Base-by-base conservation (phyloP, 352 stramenopile species). In the Phytopythium ostracodes region DNA sequence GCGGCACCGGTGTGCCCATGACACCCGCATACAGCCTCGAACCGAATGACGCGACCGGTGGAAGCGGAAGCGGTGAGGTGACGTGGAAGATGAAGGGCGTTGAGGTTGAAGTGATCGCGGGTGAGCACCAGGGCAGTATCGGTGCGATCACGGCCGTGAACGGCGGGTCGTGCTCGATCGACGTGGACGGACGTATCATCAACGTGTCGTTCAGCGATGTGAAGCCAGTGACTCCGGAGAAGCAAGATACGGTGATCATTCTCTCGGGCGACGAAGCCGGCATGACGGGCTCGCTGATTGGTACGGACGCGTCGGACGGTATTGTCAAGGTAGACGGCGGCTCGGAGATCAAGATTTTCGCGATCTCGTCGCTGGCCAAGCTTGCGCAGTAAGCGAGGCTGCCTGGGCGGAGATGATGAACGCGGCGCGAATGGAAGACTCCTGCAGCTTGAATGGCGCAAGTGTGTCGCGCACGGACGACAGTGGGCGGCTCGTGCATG, bases 341-440 rank as follows among this genome's bases (percentile, higher is more conserved):
- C 59, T 92, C 86, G 31, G 87, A 96, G 72, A 96, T 96, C 73
- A 96, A 96, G 73, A 94, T 94, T 75, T 96, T 91, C 67, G 77
- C 84, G 25, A 81, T 94, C 55, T 81, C 81, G 35, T 84, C 78
- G 62, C 70, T 96, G 59, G 87, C 85, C 17, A 96, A 96, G 76
- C 76, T 95, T 56, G 83, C 78, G 42, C 82, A 93, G 75, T 91
- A 87, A 88, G 60, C 66, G 44, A 6, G 18, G 5, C 51, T 29
- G 29, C 51, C 10, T 40, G 25, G 7, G 12, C 25, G 49, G 5
- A 7, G 27, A 56, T n/a, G n/a, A n/a, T n/a, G n/a, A n/a, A n/a
- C n/a, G n/a, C n/a, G 51, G 5, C 2, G 53, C 33, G 31, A 59
- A 24, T 33, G 53, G 15, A n/a, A 18, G 36, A 4, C n/a, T 10